Conservation (phyloP, 2,329 filamentous ascomycete genomes). For the Cladorrhinum sp. region DNA sequence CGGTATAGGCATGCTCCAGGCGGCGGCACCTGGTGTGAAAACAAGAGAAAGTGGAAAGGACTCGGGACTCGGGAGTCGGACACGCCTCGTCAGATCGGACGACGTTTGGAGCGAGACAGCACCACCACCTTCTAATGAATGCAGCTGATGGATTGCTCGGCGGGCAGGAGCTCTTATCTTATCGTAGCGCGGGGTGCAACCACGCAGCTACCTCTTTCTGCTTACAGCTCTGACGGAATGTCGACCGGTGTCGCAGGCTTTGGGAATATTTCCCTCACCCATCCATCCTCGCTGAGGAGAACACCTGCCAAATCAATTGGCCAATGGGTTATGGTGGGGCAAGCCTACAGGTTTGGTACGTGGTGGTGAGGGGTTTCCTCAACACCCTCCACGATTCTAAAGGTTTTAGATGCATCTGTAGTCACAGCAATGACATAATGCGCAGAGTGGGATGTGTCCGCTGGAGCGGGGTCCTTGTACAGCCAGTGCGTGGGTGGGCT, state of each 20-base stretch:
- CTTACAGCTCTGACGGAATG: no score
- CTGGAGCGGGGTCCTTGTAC: not conserved
- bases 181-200: conserved; percentile 7
- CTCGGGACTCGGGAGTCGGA: not conserved
- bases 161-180: conserved; percentile 10
- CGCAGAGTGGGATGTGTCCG: not conserved
- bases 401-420: not conserved
- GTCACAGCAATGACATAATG: conserved; percentile 11
- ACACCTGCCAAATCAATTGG: not conserved
- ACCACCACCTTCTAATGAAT: conserved; percentile 1
- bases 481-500: not conserved
- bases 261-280: not conserved
- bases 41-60: not conserved
- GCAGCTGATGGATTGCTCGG: conserved; percentile 10
- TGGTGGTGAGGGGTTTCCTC: conserved; percentile 6
- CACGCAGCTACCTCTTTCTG: not conserved
- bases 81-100: not conserved
- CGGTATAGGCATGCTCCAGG: conserved; percentile 26
- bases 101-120: conserved; percentile 3
- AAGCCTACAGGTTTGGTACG: not conserved
- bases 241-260: not conserved
- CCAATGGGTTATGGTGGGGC: not conserved
- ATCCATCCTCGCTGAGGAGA: not conserved
- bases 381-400: not conserved
- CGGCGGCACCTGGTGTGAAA: conserved; percentile 14